A percentile compares a stretch with the other conserved stretches of the same genome.
Evolutionary conservation across 2,329 filamentous ascomycete species (phyloP).

Genomic region (Pyrenochaeta sp.): DNA sequence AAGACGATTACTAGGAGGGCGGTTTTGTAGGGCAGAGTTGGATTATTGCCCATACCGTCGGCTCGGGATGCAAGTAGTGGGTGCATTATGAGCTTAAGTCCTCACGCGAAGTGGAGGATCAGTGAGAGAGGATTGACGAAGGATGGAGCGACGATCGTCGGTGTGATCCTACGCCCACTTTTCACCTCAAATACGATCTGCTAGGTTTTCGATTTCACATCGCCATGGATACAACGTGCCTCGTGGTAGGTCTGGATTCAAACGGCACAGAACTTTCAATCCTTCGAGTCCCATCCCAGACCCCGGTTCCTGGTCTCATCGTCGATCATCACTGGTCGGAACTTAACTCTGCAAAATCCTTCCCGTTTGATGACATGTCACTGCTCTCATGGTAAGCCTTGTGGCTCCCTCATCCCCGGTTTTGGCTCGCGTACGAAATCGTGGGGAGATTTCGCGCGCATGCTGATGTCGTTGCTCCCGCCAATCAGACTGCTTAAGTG

Average conservation of each 20-base stretch:
- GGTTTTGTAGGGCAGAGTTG: constrained; percentile 9
- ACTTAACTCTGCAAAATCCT: background rate
- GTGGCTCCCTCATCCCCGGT: background rate
- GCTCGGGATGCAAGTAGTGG: background rate
- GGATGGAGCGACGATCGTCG: background rate
- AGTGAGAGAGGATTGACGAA: background rate
- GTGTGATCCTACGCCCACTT: background rate
- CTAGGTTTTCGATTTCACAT: too few relatives aligned
- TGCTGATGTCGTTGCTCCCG: background rate
- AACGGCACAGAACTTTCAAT: background rate
- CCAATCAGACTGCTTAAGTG: background rate
- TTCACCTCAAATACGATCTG: background rate
- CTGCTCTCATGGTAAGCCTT: background rate
- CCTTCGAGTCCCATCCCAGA: background rate
- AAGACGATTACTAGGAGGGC: constrained; percentile 22
- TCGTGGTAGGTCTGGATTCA: background rate
- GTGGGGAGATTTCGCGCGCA: background rate
- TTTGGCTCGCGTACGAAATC: background rate
- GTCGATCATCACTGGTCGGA: background rate
- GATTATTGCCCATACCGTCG: constrained; percentile 15
- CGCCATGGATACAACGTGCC: too few relatives aligned
- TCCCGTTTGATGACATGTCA: background rate
- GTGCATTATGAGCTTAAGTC: background rate
- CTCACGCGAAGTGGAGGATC: background rate
- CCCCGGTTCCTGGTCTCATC: background rate